Conservation (phyloP, 2,329 filamentous ascomycete species). For the Pseudocercospora pini-densiflorae region DNA sequence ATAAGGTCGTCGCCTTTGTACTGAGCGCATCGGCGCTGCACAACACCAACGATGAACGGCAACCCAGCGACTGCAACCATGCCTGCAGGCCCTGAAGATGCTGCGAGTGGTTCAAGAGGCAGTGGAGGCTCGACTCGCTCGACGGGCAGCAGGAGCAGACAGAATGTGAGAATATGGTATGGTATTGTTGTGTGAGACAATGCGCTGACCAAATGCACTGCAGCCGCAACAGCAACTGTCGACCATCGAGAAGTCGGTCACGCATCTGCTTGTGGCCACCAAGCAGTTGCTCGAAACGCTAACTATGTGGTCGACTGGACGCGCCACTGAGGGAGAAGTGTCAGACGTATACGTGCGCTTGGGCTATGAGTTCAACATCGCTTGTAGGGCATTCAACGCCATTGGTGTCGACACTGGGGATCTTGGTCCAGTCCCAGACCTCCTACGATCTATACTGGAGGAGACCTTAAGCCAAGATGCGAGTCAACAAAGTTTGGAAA, state of each 20-base stretch:
- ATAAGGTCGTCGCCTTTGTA: not conserved
- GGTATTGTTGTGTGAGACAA: not conserved
- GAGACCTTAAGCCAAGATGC: conserved; percentile 96
- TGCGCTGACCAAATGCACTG: conserved; percentile 19
- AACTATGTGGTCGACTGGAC: conserved; percentile 94
- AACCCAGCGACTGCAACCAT: conserved; percentile 20
- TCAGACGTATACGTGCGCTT: conserved; percentile 97
- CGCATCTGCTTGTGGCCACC: conserved; percentile 93
- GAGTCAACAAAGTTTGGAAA: conserved; percentile 88
- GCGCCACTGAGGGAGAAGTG: conserved; percentile 90
- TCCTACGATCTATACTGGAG: conserved; percentile 87
- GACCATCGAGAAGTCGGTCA: conserved; percentile 98
- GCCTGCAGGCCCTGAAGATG: conserved; percentile 26
- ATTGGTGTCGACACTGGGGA: conserved; percentile 96
- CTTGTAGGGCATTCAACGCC: conserved; percentile 92
- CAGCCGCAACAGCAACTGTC: conserved; percentile 79
- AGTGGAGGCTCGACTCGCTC: conserved; percentile 35
- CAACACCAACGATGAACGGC: conserved; percentile 23
- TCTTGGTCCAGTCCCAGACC: conserved; percentile 91
- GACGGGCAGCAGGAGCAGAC: conserved; percentile 28
- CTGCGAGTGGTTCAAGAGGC: conserved; percentile 28
- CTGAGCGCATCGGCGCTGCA: conserved; percentile 4
- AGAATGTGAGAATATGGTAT: conserved; percentile 32
- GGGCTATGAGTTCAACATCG: conserved; percentile 99
- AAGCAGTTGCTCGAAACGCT: conserved; percentile 97